Conservation (phyloP, 352 stramenopile species). For the Globisporangium paddicum region DNA sequence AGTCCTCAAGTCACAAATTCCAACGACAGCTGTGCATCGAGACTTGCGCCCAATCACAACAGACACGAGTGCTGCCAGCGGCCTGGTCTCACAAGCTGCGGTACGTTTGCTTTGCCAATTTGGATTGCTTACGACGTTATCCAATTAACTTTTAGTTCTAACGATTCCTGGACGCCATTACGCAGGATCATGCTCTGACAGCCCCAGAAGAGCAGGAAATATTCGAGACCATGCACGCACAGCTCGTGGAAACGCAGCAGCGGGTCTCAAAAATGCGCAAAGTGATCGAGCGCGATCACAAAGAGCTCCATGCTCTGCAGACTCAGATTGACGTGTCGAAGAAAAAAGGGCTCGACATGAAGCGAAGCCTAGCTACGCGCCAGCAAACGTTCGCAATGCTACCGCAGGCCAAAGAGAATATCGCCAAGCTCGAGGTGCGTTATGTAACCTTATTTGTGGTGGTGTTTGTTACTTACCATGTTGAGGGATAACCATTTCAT, state of each 20-base stretch:
- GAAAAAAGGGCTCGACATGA: conserved; percentile 23
- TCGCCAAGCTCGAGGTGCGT: conserved; percentile 55
- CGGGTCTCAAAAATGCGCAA: conserved; percentile 37
- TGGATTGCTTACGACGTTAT: not conserved
- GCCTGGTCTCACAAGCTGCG: not conserved
- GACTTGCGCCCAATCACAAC: not conserved
- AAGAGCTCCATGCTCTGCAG: conserved; percentile 22
- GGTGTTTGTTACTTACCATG: not conserved
- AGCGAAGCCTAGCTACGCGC: conserved; percentile 42
- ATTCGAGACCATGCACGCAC: conserved; percentile 26
- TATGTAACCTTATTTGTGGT: not conserved
- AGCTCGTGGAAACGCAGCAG: conserved; percentile 27
- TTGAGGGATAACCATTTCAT: not conserved
- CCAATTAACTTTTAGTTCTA: not conserved
- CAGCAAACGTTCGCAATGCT: conserved; percentile 62
- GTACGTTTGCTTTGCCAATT: not conserved
- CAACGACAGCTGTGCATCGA: not conserved
- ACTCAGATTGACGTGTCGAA: conserved; percentile 32
- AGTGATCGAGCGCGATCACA: conserved; percentile 30
- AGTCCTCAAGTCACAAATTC: not conserved
- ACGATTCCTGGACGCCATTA: not conserved
- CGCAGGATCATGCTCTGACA: not conserved
- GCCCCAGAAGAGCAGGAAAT: conserved; percentile 14
- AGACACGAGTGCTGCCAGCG: not conserved
- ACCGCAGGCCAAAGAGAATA: conserved; percentile 57